Conservation (phyloP, 768 basidiomycete genomes). For the Sistotremastrum niveocremeum region DNA sequence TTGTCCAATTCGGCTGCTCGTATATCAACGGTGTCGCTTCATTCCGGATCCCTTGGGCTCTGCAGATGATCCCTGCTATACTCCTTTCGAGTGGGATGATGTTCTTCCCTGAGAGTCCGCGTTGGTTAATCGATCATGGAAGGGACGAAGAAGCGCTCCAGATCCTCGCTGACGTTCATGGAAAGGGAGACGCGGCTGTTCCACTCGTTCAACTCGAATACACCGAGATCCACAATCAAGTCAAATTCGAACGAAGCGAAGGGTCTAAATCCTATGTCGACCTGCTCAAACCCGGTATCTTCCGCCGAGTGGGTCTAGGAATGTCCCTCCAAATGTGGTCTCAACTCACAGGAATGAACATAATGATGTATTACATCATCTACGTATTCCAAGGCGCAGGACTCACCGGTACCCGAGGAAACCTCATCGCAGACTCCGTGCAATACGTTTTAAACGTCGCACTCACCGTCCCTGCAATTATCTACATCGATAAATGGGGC, state of each 20-base stretch:
- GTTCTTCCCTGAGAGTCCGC: constrained; percentile 49
- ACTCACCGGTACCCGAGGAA: constrained; percentile 57
- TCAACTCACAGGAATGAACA: constrained; percentile 65
- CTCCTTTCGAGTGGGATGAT: constrained; percentile 55
- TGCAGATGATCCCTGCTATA: constrained; percentile 69
- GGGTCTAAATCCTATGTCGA: constrained; percentile 62
- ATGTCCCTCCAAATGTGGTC: constrained; percentile 70
- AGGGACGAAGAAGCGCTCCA: constrained; percentile 51
- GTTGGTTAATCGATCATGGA: constrained; percentile 55
- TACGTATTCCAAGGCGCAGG: constrained; percentile 72
- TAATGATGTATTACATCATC: constrained; percentile 64
- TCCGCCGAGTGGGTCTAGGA: constrained; percentile 60
- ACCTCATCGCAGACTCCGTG: constrained; percentile 63
- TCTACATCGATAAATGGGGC: constrained; percentile 69
- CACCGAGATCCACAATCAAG: constrained; percentile 46
- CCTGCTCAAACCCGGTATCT: constrained; percentile 48
- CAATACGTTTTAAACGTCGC: constrained; percentile 34
- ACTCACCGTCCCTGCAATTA: constrained; percentile 33
- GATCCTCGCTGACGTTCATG: constrained; percentile 66
- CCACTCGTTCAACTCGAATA: constrained; percentile 58
- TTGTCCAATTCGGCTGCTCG: constrained; percentile 63
- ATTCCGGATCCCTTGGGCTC: constrained; percentile 70
- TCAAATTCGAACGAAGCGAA: constrained; percentile 48
- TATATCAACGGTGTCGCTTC: constrained; percentile 57
- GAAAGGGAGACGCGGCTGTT: constrained; percentile 39